Percentiles rank a stretch among this genome's conserved stretches.
Conservation (phyloP, 2,329 filamentous ascomycete species). For the Pyrenochaeta sp. region DNA sequence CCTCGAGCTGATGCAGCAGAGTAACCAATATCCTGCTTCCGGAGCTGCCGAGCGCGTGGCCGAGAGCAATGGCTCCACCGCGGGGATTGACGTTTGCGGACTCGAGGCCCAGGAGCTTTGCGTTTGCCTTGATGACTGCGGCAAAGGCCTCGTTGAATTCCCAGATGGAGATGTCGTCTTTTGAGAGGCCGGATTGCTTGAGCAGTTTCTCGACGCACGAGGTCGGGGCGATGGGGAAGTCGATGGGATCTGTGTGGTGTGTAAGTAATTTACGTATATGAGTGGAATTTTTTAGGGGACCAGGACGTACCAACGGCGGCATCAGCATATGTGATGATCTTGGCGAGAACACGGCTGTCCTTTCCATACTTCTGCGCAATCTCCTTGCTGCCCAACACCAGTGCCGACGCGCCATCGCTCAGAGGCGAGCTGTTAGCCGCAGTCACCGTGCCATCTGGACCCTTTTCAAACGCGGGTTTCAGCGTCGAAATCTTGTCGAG, state of each 20-base stretch:
- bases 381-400: constrained; percentile 83
- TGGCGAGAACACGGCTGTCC: constrained; percentile 82
- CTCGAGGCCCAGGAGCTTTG: constrained; percentile 86
- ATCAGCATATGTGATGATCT: constrained; percentile 85
- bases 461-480: constrained; percentile 90
- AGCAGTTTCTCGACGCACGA: constrained; percentile 92
- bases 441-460: constrained; percentile 89
- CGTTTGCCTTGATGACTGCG: constrained; percentile 92
- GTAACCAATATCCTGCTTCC: constrained; percentile 91
- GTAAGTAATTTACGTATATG: constrained; percentile 10
- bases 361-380: constrained; percentile 81
- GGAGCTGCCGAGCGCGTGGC: constrained; percentile 92
- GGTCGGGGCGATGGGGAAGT: constrained; percentile 92
- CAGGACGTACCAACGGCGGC: constrained; percentile 68
- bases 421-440: constrained; percentile 93
- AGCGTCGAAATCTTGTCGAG: constrained; percentile 84
- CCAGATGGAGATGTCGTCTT: constrained; percentile 92
- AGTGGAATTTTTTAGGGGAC: too few species aligned
- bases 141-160: constrained; percentile 99
- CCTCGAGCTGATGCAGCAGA: constrained; percentile 87
- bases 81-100: constrained; percentile 83
- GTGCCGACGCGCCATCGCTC: constrained; percentile 91
- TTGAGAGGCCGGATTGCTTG: constrained; percentile 85
- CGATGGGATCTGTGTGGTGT: constrained; percentile 72
- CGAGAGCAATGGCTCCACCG: constrained; percentile 89